phyloP scores from a whole-genome alignment of 106 monocot genomes.

The Triglochin maritima region DNA sequence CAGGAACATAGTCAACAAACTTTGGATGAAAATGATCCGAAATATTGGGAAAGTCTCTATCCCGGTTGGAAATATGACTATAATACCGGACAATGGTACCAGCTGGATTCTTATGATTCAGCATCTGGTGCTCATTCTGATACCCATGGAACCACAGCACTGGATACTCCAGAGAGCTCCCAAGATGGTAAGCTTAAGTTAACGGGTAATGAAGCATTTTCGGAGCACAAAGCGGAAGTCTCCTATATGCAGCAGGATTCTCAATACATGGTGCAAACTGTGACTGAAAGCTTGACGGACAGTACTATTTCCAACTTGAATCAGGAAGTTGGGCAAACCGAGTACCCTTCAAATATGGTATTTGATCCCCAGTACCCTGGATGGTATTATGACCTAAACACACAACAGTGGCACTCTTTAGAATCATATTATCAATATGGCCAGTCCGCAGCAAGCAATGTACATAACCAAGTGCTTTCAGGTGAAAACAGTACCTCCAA shows the following conservation, averaged over 20 bases:
- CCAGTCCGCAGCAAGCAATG: conserved; percentile 11
- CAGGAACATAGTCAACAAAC: conserved; percentile 4
- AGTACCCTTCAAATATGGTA: conserved; percentile 89
- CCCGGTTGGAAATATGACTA: conserved; percentile 84
- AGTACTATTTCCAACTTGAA: conserved; percentile 19
- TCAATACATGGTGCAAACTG: conserved; percentile 39
- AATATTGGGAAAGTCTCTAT: conserved; percentile 74
- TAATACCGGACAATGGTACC: conserved; percentile 16
- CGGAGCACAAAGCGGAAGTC: conserved; percentile 19
- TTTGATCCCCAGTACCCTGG: conserved; percentile 91
- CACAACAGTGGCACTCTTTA: conserved; percentile 63
- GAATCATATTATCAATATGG: conserved; percentile 57
- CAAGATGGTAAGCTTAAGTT: neutral
- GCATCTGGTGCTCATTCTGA: conserved; percentile 12
- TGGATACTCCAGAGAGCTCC: conserved; percentile 5
- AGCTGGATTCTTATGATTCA: conserved; percentile 12
- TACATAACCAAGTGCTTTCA: conserved; percentile 12
- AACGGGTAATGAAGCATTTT: conserved; percentile 8
- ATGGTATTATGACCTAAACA: conserved; percentile 92
- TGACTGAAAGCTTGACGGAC: conserved; percentile 30
- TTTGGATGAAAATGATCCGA: conserved; percentile 22
- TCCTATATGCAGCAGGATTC: conserved; percentile 38
- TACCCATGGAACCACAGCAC: conserved; percentile 7
- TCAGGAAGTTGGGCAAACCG: conserved; percentile 24
- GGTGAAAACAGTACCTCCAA: conserved; percentile 16